Conservation (phyloP, 306 rosid species). For the Crataegus laevigata region DNA sequence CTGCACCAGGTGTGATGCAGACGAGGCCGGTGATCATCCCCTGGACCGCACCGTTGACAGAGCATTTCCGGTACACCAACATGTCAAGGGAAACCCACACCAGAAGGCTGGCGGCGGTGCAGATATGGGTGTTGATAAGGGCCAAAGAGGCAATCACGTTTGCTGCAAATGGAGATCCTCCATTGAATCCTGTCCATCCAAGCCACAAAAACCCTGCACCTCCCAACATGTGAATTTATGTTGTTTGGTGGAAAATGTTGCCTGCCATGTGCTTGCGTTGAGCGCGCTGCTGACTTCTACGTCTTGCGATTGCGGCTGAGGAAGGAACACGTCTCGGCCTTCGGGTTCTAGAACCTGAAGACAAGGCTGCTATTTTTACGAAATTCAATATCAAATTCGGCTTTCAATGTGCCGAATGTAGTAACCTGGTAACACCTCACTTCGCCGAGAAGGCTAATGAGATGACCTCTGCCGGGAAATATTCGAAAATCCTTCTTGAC, state of each 20-base stretch:
- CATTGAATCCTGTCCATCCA: conserved; percentile 82
- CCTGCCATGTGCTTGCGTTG: conserved; percentile 48
- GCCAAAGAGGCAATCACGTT: conserved; percentile 44
- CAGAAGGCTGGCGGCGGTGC: conserved; percentile 65
- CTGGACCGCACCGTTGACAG: conserved; percentile 62
- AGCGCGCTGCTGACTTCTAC: too few relatives aligned
- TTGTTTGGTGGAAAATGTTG: conserved; percentile 67
- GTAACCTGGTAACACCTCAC: too few relatives aligned
- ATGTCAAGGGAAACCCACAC: conserved; percentile 69
- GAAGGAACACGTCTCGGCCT: too few relatives aligned
- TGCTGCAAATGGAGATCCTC: conserved; percentile 61
- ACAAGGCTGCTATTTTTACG: too few relatives aligned
- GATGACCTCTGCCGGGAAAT: too few relatives aligned
- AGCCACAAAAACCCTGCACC: conserved; percentile 81
- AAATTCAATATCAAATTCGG: too few relatives aligned
- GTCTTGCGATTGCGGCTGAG: too few relatives aligned
- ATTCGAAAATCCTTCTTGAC: too few relatives aligned
- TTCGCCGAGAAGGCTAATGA: too few relatives aligned
- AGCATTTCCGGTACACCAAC: conserved; percentile 51
- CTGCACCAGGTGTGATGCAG: conserved; percentile 85
- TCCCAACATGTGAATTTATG: conserved; percentile 61
- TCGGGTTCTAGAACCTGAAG: too few relatives aligned
- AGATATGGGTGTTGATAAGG: conserved; percentile 57
- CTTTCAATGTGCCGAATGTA: too few relatives aligned
- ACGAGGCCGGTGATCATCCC: conserved; percentile 85